Evolutionary conservation across 768 basidiomycete genomes (phyloP), one percentile per base, ranked within the genome.

Genomic region (Trametes cingulata): DNA sequence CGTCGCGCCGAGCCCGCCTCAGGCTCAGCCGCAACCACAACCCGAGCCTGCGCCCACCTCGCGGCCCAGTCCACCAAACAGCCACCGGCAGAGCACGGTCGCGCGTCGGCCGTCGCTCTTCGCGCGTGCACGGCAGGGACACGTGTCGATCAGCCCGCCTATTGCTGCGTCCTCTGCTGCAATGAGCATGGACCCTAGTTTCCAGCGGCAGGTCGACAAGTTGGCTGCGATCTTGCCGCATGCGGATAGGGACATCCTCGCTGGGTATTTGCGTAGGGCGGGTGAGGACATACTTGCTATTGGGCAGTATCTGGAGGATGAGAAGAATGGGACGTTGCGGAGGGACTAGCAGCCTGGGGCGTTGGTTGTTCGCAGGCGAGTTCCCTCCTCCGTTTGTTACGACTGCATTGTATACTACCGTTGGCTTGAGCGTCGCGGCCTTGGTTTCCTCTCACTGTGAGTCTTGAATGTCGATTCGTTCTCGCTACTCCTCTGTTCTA

Each of bases 261-360:
- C 85, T 39, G 82, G 84, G 14, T 93, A 93, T 71, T 72, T 93
- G 60, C 82, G 83, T 27, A 80, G 87, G 10, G 78, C 90, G 10
- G 91, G 91, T 20, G 84, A 90, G 68, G 90, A 91, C 72, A 88
- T 92, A 42, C 75, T 90, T 42, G 91, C 91, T n/a, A 91, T 93
- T 65, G 90, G 90, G 15, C 87, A 90, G 69, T 93, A 91, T 71
- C 76, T 93, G 12, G 91, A 91, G 64, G 91, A 93, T 63, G 88
- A 91, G 70, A 88, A 87, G 75, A 89, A 86, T 67, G 90, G 90
- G 33, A 80, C 76, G 46, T 69, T 91, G 48, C 77, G 78, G 58
- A 62, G 70, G 37, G 65, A 69, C 45, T 74, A 59, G 66, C 64
- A 49, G 10, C 55, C 14, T 33, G 29, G 29, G 13, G 43, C 27